Percentiles rank a stretch among this genome's conserved stretches.
Evolutionary conservation across 441 rosid species (phyloP).

Genomic region (Breynia disticha): DNA sequence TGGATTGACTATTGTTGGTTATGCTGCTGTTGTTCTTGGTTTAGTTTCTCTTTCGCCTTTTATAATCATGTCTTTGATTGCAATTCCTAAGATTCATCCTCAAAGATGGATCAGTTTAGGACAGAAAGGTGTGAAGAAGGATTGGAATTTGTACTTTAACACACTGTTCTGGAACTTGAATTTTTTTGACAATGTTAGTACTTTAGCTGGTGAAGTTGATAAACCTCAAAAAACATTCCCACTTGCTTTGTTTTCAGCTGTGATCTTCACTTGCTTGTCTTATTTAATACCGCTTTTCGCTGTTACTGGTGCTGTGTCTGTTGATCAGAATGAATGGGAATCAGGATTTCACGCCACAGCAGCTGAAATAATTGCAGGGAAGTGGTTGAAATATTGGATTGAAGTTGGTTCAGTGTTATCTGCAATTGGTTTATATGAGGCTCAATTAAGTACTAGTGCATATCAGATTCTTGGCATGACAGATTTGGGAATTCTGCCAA

Average conservation of each 20-base stretch:
- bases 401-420: conserved; percentile 36
- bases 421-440: conserved; percentile 34
- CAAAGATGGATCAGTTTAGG: conserved; percentile 59
- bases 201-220: conserved; percentile 74
- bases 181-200: conserved; percentile 71
- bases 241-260: conserved; percentile 42
- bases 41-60: conserved; percentile 62
- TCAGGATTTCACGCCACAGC: conserved; percentile 35
- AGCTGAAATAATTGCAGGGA: conserved; percentile 36
- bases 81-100: conserved; percentile 62
- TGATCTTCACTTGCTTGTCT: conserved; percentile 57
- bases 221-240: conserved; percentile 60
- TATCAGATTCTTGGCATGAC: conserved; percentile 42
- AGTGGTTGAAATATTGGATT: conserved; percentile 38
- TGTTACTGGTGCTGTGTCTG: conserved; percentile 49
- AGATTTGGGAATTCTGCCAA: conserved; percentile 29
- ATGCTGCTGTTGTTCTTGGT: conserved; percentile 50
- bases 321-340: conserved; percentile 31
- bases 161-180: conserved; percentile 84
- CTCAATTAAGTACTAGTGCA: conserved; percentile 34
- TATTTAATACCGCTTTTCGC: conserved; percentile 73
- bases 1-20: conserved; percentile 60
- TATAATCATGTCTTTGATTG: conserved; percentile 46
- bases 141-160: conserved; percentile 69
- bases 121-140: conserved; percentile 38